Base-by-base conservation (phyloP, 768 basidiomycete species). In the Suillus discolor region DNA sequence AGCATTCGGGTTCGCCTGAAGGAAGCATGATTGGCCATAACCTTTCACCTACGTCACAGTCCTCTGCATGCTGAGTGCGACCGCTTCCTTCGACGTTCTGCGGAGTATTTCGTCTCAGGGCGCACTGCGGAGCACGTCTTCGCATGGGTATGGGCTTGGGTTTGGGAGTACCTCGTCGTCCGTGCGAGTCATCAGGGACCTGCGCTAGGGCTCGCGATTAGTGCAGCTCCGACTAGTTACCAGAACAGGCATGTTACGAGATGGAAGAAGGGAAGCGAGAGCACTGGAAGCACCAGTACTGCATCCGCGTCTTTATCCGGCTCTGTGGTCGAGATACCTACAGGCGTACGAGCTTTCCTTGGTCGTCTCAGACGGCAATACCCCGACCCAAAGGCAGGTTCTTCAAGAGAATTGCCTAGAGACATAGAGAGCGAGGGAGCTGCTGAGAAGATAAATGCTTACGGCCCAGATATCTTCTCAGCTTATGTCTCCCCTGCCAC, bases 21-120 rank as follows among this genome's bases (percentile, higher is more conserved):
- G 54, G 61, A 23, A 76, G 76, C 18, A 51, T 67, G 59, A 59
- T 67, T 42, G 68, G 71, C 31, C 73, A 72, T 20, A 68, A 68
- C 39, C 57, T 59, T 41, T 6, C 59, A 12, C 59, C 57, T 16
- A 59, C 38, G 23, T 59, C 57, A 25, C 38, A 20, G 1, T 59
- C 70, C 1, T 68, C 70, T 2, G 69, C 59, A 42, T 72, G 6
- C 66, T 72, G n/a, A 76, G 75, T 42, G 67, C 47, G 28, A 70
- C 75, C 2, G 67, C 71, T 25, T 77, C 69, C 47, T 69, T 76
- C 12, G 71, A 75, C 25, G 61, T 65, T 25, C 62, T 77, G 13
- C 53, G 72, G 57, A 76, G 76, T 16, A 73, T 77, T n/a, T 74
- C 75, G 4, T 76, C 76, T 2, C 74, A 77, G 18, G 76, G 76